Percentiles rank a stretch among this genome's conserved stretches.
phyloP scores from a whole-genome alignment of 1,284 basidiomycete species.

The Cutaneotrichosporon curvatum region DNA sequence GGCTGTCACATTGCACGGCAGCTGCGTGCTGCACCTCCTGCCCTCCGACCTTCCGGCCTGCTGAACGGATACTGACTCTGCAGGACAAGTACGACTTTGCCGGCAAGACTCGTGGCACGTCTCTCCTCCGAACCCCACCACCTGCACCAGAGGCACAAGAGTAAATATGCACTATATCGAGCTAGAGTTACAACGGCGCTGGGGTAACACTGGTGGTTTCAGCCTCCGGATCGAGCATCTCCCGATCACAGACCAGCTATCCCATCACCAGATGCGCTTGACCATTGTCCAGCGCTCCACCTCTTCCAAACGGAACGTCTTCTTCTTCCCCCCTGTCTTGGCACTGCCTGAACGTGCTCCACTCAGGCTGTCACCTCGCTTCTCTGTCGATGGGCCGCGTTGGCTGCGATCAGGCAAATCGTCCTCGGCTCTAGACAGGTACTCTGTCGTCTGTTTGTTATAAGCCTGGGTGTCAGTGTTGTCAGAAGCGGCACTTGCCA shows the following conservation, averaged over 20 bases:
- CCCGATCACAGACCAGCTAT: neutral
- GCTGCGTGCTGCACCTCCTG: too few relatives aligned
- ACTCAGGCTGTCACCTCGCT: conserved; percentile 1
- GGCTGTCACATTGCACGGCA: too few relatives aligned
- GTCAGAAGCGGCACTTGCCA: conserved; percentile 49
- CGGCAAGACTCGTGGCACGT: conserved; percentile 36
- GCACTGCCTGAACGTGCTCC: too few relatives aligned
- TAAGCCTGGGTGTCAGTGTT: conserved; percentile 53
- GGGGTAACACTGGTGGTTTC: neutral
- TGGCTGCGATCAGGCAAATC: conserved; percentile 54
- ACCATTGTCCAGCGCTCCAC: conserved; percentile 89
- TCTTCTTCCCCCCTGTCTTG: conserved; percentile 50
- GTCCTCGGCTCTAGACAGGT: conserved; percentile 62
- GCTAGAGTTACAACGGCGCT: conserved; percentile 15
- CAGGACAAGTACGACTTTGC: conserved; percentile 37
- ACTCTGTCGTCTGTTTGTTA: conserved; percentile 65
- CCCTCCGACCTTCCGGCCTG: too few relatives aligned
- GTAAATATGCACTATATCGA: conserved; percentile 14
- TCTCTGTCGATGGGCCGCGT: conserved; percentile 1
- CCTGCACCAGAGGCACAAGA: conserved; percentile 6
- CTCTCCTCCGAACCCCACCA: conserved; percentile 23
- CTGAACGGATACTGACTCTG: neutral
- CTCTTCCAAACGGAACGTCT: conserved; percentile 66
- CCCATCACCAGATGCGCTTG: conserved; percentile 71
- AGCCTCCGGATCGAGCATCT: neutral